Conservation (phyloP, 805 yeast genomes). For the Naumovozyma dairenensis region DNA sequence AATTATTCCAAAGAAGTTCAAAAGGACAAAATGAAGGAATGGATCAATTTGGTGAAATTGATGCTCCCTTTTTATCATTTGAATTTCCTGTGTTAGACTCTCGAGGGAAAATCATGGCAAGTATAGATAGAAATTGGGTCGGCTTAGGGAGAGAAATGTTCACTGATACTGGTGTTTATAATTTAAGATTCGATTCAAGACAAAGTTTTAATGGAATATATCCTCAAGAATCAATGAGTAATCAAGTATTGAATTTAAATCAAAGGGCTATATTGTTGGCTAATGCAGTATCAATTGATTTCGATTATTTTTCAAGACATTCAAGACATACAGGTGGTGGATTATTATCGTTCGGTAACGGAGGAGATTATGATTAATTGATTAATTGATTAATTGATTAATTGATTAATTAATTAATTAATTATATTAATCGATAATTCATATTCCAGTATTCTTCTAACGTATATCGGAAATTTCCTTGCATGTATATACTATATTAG, state of each 20-base stretch:
- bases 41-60: constrained; percentile 78
- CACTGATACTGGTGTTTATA: constrained; percentile 91
- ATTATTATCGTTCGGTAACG: constrained; percentile 20
- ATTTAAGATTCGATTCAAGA: constrained; percentile 68
- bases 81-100: constrained; percentile 69
- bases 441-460: too few species aligned
- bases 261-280: constrained; percentile 81
- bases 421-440: neutral
- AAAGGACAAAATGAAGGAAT: constrained; percentile 34
- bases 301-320: constrained; percentile 94
- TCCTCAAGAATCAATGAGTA: constrained; percentile 31
- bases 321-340: constrained; percentile 49
- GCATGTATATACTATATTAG: too few species aligned
- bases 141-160: constrained; percentile 88
- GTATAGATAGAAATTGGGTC: constrained; percentile 89
- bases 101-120: constrained; percentile 49
- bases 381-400: too few species aligned
- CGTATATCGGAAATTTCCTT: too few species aligned
- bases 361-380: constrained; percentile 19
- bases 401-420: too few species aligned
- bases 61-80: constrained; percentile 78
- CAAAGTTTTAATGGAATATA: constrained; percentile 53
- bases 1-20: constrained; percentile 46
- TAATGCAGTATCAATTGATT: constrained; percentile 85
- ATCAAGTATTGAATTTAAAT: constrained; percentile 48